phyloP scores from a whole-genome alignment of 306 rosid genomes.

The Urtica urens region DNA sequence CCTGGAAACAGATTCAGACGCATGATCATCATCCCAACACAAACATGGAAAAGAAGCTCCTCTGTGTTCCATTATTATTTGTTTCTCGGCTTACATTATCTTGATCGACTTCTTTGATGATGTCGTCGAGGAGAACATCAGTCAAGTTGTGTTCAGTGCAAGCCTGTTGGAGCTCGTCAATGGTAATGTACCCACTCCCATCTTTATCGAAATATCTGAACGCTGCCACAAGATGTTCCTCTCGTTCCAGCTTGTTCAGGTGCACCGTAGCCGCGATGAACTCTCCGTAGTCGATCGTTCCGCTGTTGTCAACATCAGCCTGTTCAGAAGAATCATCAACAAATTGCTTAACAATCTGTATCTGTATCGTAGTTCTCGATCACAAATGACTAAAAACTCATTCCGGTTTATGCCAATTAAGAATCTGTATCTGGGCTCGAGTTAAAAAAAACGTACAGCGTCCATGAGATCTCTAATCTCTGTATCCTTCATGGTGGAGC shows the following conservation, averaged over 20 bases:
- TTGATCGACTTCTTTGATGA: constrained; percentile 88
- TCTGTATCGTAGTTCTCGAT: neutral
- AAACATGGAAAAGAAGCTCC: no score
- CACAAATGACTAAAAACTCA: neutral
- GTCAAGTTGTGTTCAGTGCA: constrained; percentile 80
- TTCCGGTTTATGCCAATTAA: neutral
- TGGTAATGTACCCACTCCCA: constrained; percentile 88
- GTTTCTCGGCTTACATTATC: constrained; percentile 62
- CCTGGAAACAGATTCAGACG: constrained; percentile 28
- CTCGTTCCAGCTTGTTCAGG: constrained; percentile 94
- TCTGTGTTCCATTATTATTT: neutral
- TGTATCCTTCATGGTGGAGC: constrained; percentile 80
- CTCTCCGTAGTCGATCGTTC: constrained; percentile 93
- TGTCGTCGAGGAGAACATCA: constrained; percentile 75
- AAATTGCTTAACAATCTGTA: constrained; percentile 21
- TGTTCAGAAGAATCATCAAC: constrained; percentile 36
- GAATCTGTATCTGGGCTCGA: no score
- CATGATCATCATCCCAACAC: neutral
- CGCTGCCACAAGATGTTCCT: constrained; percentile 91
- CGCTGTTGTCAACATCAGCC: constrained; percentile 98
- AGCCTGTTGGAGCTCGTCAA: constrained; percentile 96
- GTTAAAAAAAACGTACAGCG: constrained; percentile 50
- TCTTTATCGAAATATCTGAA: constrained; percentile 90
- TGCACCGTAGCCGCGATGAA: constrained; percentile 94
- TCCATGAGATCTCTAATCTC: constrained; percentile 97